phyloP scores from a whole-genome alignment of 192 early-diverging fungal genomes.

The Backusella westeae region DNA sequence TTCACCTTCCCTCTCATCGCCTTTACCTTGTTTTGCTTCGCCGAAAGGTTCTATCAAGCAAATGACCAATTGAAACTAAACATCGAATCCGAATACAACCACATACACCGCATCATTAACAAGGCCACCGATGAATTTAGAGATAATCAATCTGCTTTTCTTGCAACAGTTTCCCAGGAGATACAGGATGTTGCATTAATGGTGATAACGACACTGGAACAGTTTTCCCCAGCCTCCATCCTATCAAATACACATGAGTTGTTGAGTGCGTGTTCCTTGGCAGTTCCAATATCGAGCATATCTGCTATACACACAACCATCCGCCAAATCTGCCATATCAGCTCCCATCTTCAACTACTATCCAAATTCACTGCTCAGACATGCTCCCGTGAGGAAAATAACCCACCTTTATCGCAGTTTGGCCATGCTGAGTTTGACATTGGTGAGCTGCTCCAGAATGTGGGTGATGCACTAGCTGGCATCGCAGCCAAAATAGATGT shows the following conservation, averaged over 20 bases:
- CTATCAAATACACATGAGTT: constrained; percentile 48
- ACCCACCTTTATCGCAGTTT: constrained; percentile 13
- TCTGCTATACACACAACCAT: constrained; percentile 53
- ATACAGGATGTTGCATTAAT: constrained; percentile 47
- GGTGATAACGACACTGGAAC: constrained; percentile 46
- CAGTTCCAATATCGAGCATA: constrained; percentile 52
- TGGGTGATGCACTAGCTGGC: constrained; percentile 59
- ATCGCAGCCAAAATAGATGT: constrained; percentile 49
- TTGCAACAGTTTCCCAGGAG: constrained; percentile 42
- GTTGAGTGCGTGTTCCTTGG: constrained; percentile 52
- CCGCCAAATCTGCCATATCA: constrained; percentile 51
- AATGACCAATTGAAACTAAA: background rate
- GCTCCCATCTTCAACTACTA: constrained; percentile 40
- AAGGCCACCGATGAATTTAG: background rate
- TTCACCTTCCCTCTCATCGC: background rate
- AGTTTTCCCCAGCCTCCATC: constrained; percentile 47
- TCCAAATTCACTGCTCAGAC: constrained; percentile 30
- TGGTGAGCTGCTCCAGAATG: constrained; percentile 52
- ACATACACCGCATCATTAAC: background rate
- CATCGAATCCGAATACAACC: background rate
- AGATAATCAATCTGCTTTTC: constrained; percentile 28
- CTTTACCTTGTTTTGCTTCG: background rate
- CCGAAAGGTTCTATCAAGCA: background rate
- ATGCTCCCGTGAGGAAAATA: constrained; percentile 15
- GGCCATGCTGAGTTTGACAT: constrained; percentile 47